Evolutionary conservation across 441 rosid genomes (phyloP), one percentile per base, ranked within the genome.

Genomic region (Gossypium armourianum): DNA sequence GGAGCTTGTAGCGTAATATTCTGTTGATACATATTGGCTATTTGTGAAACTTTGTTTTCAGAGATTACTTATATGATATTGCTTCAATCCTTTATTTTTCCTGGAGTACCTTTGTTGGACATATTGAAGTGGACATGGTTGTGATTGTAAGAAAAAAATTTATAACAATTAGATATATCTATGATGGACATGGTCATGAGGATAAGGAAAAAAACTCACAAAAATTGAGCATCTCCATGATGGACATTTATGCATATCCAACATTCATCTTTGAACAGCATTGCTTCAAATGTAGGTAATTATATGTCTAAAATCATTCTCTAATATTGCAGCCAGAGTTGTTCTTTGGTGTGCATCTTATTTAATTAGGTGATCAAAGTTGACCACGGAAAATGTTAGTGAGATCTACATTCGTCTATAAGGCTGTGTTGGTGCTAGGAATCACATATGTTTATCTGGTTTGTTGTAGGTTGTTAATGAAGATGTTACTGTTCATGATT

Each of bases 401-500:
- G 21, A 64, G 43, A 55, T 40, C 70, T 64, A 55, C 56, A 49
- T 64, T 63, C n/a, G 12, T 28, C 43, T 21, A 19, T 20, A 13
- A 24, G 55, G 69, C 62, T 52, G 54, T 50, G 21, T 57, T 59
- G 29, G 17, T 53, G 28, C 60, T 43, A 62, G 75, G 45, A 36
- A 64, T 43, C 54, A 74, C 65, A 4, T 40, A 43, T 59, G 61
- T 71, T 57, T 21, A 17, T 70, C 49, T 47, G 66, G 75, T 40
- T 74, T 70, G 16, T 36, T 81, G 75, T 82, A 95, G 99, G 92
- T 95, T 71, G 70, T 79, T 57, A 62, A 71, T 65, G 99, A 87
- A 72, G 83, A 87, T 64, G 71, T 90, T 50, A 70, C 78, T 7
- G 97, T 95, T 67, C 84, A 63, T 74, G 92, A 95, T 83, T 86